These are phyloP conservation scores for Eucalyptus melliodora DNA, from an alignment of 345 rosid genomes.

Conservation along the genomic window DNA sequence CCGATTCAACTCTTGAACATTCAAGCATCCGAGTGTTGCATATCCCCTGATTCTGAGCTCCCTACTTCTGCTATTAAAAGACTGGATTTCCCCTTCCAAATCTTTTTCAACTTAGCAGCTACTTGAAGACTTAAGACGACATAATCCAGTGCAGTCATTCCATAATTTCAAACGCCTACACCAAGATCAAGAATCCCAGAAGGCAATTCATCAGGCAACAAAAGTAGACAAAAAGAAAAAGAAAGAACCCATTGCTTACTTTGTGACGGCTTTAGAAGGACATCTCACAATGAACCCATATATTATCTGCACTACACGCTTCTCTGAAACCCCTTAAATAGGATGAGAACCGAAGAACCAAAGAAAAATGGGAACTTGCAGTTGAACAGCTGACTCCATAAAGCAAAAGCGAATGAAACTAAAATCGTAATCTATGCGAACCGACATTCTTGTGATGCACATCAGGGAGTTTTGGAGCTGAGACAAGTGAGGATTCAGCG, in stretches of 20 bases:
- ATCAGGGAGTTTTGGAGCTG: neutral
- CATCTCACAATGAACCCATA: neutral
- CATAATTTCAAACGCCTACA: conserved; percentile 16
- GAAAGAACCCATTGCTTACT: neutral
- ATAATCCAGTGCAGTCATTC: neutral
- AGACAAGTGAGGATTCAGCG: neutral
- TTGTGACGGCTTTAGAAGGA: neutral
- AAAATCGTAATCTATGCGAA: neutral
- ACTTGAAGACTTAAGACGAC: neutral
- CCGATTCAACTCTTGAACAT: neutral
- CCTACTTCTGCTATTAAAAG: neutral
- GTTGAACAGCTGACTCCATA: neutral
- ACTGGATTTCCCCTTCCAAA: neutral
- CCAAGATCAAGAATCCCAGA: neutral
- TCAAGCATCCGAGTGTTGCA: neutral
- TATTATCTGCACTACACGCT: neutral
- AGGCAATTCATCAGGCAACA: neutral
- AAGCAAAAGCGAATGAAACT: neutral
- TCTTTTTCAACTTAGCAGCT: neutral
- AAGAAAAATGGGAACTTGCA: neutral
- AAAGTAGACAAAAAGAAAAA: neutral
- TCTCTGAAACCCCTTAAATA: neutral
- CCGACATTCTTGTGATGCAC: neutral
- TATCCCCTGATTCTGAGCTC: neutral
- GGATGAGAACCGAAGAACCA: neutral